phyloP scores from a whole-genome alignment of 441 rosid species.

The Capsella rubella region DNA sequence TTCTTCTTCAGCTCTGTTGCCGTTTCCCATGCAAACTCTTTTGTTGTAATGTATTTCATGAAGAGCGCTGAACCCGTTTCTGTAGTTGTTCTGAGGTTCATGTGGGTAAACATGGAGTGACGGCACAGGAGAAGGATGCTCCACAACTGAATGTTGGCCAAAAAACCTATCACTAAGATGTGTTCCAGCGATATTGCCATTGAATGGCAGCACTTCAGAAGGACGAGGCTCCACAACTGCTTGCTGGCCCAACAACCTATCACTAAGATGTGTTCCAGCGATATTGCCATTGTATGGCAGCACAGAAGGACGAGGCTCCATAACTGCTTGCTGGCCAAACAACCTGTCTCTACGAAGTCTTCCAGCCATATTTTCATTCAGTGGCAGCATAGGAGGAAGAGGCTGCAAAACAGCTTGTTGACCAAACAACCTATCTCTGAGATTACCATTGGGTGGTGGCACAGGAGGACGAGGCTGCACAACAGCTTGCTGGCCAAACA shows the following conservation, averaged over 20 bases:
- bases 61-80: background rate
- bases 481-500: background rate
- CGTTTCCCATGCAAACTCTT: conserved; percentile 5
- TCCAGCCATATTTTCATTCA: background rate
- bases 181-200: background rate
- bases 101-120: conserved; percentile 18
- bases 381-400: background rate
- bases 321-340: background rate
- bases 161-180: background rate
- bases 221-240: background rate
- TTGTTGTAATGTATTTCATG: conserved; percentile 4
- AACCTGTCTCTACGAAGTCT: background rate
- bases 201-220: background rate
- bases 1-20: conserved; percentile 18
- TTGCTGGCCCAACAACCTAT: background rate
- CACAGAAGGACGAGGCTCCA: background rate
- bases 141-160: background rate
- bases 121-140: background rate
- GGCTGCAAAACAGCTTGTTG: background rate
- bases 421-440: background rate
- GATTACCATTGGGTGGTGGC: background rate
- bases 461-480: background rate
- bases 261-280: background rate
- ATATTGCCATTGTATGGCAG: too few relatives aligned
- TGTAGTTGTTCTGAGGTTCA: conserved; percentile 4